Evolutionary conservation across 768 basidiomycete species (phyloP), one percentile per base, ranked within the genome.

Genomic region (Neoboletus subvelutipes): DNA sequence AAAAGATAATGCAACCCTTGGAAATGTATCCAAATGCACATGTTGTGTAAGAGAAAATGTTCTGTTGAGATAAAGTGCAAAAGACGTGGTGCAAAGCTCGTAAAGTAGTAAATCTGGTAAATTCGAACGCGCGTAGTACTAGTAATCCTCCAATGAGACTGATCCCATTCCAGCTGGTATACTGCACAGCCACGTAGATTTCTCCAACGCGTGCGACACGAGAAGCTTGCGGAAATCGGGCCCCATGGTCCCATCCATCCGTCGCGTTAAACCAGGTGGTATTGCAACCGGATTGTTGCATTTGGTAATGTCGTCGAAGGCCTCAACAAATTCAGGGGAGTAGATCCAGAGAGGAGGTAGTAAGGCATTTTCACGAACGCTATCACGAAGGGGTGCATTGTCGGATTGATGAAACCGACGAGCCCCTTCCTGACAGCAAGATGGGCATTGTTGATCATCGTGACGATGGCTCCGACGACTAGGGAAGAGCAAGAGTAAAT

Each of bases 271-370:
- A 79, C 2, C 77, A 77, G 4, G 48, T 9, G 9, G 76, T 76
- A 17, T 73, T 73, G 55, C 80, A 80, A 3, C 79, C 78, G 4
- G 72, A 55, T 80, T 81, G 1, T 63, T 67, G 3, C 80, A 81
- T 2, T 64, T 60, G 2, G 74, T 77, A 49, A 83, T 80, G 48
- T 82, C 82, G 55, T 80, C 71, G 61, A 58, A 37, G 12, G 40
- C 20, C 1, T 0, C 2, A 20, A 31, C 39, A 24, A 58, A 50
- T 31, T 40, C 15, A 1, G 36, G 2, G 5, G 48, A 45, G 7
- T 45, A 57, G 8, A 50, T 58, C 55, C 45, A 34, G 11, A n/a
- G 5, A 17, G 22, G 13, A 5, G 5, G 20, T 24, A 9, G 22
- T 7, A 4, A 49, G 48, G 24, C 20, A 1, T 13, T 40, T 46